These are phyloP conservation scores for Gossypium raimondii DNA, from an alignment of 345 rosid species.

Conservation along the genomic window DNA sequence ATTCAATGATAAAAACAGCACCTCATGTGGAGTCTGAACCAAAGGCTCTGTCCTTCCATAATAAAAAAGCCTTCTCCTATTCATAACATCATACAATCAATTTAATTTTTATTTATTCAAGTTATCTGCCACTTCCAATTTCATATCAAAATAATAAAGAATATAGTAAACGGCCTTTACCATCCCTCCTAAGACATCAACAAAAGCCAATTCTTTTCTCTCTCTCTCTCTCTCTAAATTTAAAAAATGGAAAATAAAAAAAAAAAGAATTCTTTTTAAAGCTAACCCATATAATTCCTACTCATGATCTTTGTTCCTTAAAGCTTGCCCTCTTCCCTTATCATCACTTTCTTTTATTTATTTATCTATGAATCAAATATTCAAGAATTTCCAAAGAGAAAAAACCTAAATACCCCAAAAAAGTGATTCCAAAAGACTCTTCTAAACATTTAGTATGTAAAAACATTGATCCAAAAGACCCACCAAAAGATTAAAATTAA, in stretches of 20 bases:
- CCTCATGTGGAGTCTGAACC: slow-evolving; percentile 99
- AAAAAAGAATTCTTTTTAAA: slow-evolving; percentile 23
- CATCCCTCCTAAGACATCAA: too few species aligned
- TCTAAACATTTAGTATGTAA: slow-evolving; percentile 9
- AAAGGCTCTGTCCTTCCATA: slow-evolving; percentile 79
- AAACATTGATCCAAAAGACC: slow-evolving; percentile 25
- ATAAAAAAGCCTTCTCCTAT: slow-evolving; percentile 23
- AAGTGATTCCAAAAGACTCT: slow-evolving; percentile 1
- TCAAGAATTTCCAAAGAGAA: not conserved
- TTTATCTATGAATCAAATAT: not conserved
- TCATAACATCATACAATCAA: too few species aligned
- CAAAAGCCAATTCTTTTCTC: too few species aligned
- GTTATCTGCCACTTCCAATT: too few species aligned
- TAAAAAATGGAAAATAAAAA: not conserved
- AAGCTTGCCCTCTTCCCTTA: slow-evolving; percentile 36
- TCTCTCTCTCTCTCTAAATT: too few species aligned
- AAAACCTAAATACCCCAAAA: not conserved
- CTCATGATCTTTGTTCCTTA: slow-evolving; percentile 81
- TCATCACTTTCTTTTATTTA: not conserved
- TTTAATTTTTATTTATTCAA: too few species aligned
- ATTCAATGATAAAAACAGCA: slow-evolving; percentile 96
- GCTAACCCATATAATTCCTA: slow-evolving; percentile 76
- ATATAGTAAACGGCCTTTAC: too few species aligned
- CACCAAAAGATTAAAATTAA: slow-evolving; percentile 32
- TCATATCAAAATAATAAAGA: too few species aligned